Evolutionary conservation across 257 asterid genomes (phyloP).

Genomic region (Verbascum thapsus): DNA sequence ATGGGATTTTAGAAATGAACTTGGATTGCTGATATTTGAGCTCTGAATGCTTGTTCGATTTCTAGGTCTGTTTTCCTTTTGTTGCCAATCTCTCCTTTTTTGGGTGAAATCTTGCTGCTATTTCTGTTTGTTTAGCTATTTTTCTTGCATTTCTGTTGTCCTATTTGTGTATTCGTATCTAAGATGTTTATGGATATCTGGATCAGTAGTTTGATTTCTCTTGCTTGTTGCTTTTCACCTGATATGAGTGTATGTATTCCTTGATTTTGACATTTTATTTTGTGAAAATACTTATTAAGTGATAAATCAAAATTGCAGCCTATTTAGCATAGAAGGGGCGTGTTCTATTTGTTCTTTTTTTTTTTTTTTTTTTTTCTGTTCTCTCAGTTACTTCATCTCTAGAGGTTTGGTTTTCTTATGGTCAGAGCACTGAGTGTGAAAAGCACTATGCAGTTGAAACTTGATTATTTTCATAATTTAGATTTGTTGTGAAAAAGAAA

Average conservation of each 20-base stretch:
- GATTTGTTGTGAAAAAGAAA: background rate
- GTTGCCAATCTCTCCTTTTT: background rate
- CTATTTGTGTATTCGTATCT: slow-evolving; percentile 9
- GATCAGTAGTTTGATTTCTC: slow-evolving; percentile 34
- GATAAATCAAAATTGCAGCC: background rate
- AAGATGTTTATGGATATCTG: slow-evolving; percentile 28
- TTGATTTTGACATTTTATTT: background rate
- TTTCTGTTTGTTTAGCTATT: background rate
- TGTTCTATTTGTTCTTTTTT: background rate
- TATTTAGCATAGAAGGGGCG: background rate
- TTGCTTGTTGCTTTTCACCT: slow-evolving; percentile 8
- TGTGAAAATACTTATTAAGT: background rate
- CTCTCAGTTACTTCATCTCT: slow-evolving; percentile 5
- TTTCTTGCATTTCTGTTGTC: slow-evolving; percentile 22
- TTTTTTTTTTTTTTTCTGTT: background rate
- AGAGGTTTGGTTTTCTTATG: slow-evolving; percentile 11
- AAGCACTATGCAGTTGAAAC: slow-evolving; percentile 4
- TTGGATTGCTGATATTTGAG: slow-evolving; percentile 23
- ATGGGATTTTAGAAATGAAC: slow-evolving; percentile 25
- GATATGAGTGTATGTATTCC: background rate
- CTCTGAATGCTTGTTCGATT: slow-evolving; percentile 29
- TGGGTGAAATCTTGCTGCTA: slow-evolving; percentile 21
- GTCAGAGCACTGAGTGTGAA: background rate
- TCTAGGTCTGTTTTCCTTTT: slow-evolving; percentile 30
- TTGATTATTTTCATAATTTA: background rate